Base-by-base conservation (phyloP, 352 stramenopile species). In the Globisporangium nagaii region DNA sequence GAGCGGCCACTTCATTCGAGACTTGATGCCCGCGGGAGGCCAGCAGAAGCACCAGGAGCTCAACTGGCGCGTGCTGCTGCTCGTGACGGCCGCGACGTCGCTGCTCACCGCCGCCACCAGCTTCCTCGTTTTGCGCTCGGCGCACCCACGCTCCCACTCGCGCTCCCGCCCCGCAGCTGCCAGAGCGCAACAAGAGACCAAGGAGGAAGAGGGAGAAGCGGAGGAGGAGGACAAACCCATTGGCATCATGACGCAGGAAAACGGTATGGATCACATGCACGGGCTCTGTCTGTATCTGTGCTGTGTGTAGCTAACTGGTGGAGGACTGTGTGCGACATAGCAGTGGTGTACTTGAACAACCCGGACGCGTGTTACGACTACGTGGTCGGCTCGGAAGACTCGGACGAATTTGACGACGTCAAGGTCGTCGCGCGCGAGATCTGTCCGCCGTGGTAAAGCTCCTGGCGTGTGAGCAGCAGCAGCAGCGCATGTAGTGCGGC, bases 311-410 rank as follows among this genome's bases (percentile, higher is more conserved):
- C 11, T 62, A 27, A 45, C 49, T 30, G 4, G 20, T 46, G 11
- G n/a, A n/a, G n/a, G n/a, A n/a, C n/a, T 45, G 2, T 40, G 20
- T 44, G 13, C 30, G n/a, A 24, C 20, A 53, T 20, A 39, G 13
- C 49, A 90, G 80, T 90, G 17, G 60, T 77, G 22, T 94, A 94
- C 58, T 47, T 94, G 24, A 94, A 94, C 68, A 94, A 94, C 50
- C 28, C 84, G 6, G 70, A 80, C 45, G 72, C 70, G 52, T 90
- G 78, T 62, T 78, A 77, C 42, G 72, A 88, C 64, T 94, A 83
- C 48, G 58, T 64, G 15, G 81, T 94, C 41, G 84, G 81, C 49
- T 70, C 72, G 17, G 68, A 68, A 42, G 74, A 76, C 32, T 35
- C 55, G 30, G 79, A 92, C 53, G 84, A 92, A 57, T 90, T 92